Evolutionary conservation across 768 basidiomycete genomes (phyloP).

Genomic region (Suillus decipiens): DNA sequence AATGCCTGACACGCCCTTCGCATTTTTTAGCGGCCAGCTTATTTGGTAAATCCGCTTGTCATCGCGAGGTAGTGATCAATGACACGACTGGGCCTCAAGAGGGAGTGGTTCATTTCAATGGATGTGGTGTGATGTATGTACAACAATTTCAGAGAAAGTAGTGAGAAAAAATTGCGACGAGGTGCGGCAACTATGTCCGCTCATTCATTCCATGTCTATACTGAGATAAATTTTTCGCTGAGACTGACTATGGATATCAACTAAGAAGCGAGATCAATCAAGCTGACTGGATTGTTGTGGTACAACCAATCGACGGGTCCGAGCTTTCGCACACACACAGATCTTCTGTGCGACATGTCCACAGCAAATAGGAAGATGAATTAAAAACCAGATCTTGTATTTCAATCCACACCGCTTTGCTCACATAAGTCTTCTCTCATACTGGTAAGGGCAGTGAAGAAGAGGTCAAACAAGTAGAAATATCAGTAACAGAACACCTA

Average conservation of each 20-base stretch:
- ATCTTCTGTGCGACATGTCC: background rate
- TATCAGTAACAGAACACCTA: background rate
- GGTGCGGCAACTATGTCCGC: background rate
- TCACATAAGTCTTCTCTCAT: background rate
- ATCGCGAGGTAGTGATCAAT: background rate
- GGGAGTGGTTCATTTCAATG: background rate
- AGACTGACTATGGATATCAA: background rate
- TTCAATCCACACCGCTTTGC: background rate
- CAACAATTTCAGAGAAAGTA: background rate
- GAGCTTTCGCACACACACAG: background rate
- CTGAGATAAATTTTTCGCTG: background rate
- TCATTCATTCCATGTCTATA: background rate
- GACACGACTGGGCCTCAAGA: background rate
- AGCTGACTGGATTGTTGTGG: background rate
- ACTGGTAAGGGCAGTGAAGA: background rate
- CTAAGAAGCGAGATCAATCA: background rate
- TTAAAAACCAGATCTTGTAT: background rate
- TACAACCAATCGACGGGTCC: background rate
- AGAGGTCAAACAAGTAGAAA: background rate
- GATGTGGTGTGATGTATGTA: background rate
- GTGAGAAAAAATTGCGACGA: background rate
- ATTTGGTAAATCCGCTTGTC: constrained; percentile 25
- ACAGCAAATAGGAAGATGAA: background rate
- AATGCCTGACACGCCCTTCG: background rate
- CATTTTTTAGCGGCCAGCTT: constrained; percentile 29